These are phyloP conservation scores for Phytophthora aleatoria DNA, from an alignment of 352 stramenopile species.

Conservation along the genomic window DNA sequence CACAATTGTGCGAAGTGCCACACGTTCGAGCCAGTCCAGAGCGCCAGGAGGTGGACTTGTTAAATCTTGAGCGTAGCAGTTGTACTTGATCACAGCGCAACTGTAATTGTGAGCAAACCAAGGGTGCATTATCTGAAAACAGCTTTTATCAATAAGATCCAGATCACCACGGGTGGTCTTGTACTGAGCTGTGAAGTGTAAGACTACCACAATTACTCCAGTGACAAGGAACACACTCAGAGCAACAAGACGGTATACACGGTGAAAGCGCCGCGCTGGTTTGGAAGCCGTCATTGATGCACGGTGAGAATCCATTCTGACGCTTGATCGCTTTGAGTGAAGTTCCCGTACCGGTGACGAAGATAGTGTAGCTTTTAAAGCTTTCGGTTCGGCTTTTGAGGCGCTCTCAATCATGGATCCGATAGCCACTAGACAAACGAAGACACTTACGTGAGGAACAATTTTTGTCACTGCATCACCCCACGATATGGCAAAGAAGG, in stretches of 20 bases:
- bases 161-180: background rate
- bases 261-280: background rate
- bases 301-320: background rate
- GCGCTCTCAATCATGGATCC: slow-evolving; percentile 19
- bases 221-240: background rate
- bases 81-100: slow-evolving; percentile 3
- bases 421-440: slow-evolving; percentile 33
- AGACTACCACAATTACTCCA: background rate
- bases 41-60: background rate
- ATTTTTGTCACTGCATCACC: slow-evolving; percentile 33
- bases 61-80: background rate
- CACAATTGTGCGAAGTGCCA: background rate
- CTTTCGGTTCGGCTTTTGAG: background rate
- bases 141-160: background rate
- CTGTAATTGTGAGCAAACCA: slow-evolving; percentile 3
- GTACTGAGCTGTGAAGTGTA: slow-evolving; percentile 1
- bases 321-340: background rate
- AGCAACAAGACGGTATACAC: background rate
- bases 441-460: slow-evolving; percentile 45
- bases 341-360: no score
- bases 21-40: background rate
- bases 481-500: slow-evolving; percentile 39
- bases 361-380: background rate
- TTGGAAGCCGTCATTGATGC: background rate
- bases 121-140: background rate